These are phyloP conservation scores for Entomortierella lignicola DNA, from an alignment of 192 early-diverging fungal genomes.

Conservation along the genomic window DNA sequence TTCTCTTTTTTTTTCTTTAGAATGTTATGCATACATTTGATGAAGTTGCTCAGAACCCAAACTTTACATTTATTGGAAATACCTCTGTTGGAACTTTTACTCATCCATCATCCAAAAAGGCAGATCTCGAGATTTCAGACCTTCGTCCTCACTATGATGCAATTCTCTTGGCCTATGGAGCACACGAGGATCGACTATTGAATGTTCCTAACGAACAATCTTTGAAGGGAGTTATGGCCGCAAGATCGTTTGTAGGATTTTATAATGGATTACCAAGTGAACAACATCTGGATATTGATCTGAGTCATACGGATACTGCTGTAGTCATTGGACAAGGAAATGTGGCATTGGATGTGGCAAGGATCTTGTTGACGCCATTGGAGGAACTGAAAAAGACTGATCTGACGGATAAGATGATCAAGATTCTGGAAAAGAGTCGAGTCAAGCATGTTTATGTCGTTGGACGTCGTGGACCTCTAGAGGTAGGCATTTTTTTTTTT, in stretches of 20 bases:
- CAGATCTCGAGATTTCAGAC: slow-evolving; percentile 58
- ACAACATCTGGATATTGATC: slow-evolving; percentile 68
- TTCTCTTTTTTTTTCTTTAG: slow-evolving; percentile 52
- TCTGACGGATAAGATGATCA: slow-evolving; percentile 81
- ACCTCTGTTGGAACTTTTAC: slow-evolving; percentile 68
- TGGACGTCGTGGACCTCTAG: slow-evolving; percentile 91
- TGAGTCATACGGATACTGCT: slow-evolving; percentile 75
- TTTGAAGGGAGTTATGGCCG: slow-evolving; percentile 73
- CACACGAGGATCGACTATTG: slow-evolving; percentile 76
- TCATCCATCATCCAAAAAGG: slow-evolving; percentile 26
- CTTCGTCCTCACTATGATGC: slow-evolving; percentile 76
- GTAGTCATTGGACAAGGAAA: slow-evolving; percentile 95
- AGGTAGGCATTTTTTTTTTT: slow-evolving; percentile 62
- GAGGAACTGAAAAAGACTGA: slow-evolving; percentile 86
- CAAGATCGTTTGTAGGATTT: slow-evolving; percentile 92
- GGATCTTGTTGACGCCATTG: slow-evolving; percentile 82
- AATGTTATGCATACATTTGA: slow-evolving; percentile 91
- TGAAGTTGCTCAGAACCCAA: slow-evolving; percentile 71
- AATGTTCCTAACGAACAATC: slow-evolving; percentile 75
- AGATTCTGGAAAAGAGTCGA: slow-evolving; percentile 69
- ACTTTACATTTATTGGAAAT: slow-evolving; percentile 87
- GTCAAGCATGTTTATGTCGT: slow-evolving; percentile 89
- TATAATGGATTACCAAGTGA: slow-evolving; percentile 91
- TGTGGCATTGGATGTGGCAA: slow-evolving; percentile 91
- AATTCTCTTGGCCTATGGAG: slow-evolving; percentile 89